Conservation (phyloP, 1,284 basidiomycete genomes). For the Marasmius fiardii region DNA sequence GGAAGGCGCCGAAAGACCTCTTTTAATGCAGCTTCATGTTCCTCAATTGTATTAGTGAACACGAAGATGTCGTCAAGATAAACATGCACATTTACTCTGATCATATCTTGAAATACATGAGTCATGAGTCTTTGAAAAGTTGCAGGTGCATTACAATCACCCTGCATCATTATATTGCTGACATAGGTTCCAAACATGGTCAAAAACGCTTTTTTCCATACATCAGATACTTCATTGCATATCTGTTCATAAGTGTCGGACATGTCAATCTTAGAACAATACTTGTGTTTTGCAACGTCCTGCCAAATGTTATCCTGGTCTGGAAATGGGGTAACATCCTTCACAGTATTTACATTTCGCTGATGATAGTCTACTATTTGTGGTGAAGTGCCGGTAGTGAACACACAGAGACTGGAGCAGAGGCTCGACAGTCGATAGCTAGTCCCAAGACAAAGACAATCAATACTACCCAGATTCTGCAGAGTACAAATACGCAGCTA, state of each 20-base stretch:
- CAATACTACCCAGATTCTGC: too few species aligned
- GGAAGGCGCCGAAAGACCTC: slow-evolving; percentile 20
- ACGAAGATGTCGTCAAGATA: background rate
- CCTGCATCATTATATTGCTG: slow-evolving; percentile 18
- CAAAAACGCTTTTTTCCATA: slow-evolving; percentile 16
- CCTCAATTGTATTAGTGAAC: slow-evolving; percentile 2
- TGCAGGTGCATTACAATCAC: slow-evolving; percentile 14
- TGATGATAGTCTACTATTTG: background rate
- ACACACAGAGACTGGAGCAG: too few species aligned
- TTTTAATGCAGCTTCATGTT: slow-evolving; percentile 21
- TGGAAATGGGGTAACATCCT: slow-evolving; percentile 26
- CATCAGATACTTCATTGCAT: slow-evolving; percentile 4
- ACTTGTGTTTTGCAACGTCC: background rate
- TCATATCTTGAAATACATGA: slow-evolving; percentile 22
- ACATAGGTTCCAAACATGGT: slow-evolving; percentile 18
- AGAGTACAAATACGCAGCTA: too few species aligned
- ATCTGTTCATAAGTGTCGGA: slow-evolving; percentile 15
- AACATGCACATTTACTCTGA: slow-evolving; percentile 14
- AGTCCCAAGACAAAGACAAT: too few species aligned
- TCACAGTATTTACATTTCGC: slow-evolving; percentile 25
- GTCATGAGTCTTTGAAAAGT: slow-evolving; percentile 22
- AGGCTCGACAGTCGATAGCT: too few species aligned
- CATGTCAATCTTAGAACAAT: slow-evolving; percentile 9
- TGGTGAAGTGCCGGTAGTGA: too few species aligned
- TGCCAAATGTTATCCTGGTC: slow-evolving; percentile 17